Base-by-base conservation (phyloP, 2,329 filamentous ascomycete genomes). In the Apiospora koreana region DNA sequence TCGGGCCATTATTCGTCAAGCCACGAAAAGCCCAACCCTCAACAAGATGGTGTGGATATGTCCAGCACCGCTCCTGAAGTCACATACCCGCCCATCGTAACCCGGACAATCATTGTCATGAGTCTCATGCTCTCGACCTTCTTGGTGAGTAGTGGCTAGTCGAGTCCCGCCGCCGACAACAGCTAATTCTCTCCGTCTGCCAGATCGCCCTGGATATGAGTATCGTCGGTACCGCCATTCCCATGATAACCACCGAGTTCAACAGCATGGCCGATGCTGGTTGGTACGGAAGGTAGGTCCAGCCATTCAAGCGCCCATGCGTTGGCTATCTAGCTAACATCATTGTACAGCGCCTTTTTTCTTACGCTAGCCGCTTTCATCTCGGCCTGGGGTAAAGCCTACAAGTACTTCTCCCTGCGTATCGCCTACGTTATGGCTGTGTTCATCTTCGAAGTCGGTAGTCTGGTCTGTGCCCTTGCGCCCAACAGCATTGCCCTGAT, bases 401-500 rank as follows among this genome's bases (percentile, higher is more conserved):
- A 31, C 42, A 38, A 35, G 9, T 21, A 38, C 23, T 42, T 45
- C 42, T 21, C 23, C 18, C 66, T 50, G 38, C 68, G 70, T 5
- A 74, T 74, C 74, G 69, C 74, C 4, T 76, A 73, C 74, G 74
- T 74, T 65, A 74, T 75, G 41, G 74, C 74, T 62, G 71, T 76
- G 73, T 75, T 69, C 71, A 72, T 64, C 14, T 64, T 64, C 43
- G 6, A 45, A 10, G 35, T 25, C 2, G 42, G 42, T 3, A 31
- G 28, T 1, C 10, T 64, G 28, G 9, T 38, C 0, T 64, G 58
- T 9, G 58, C 23, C 14, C n/a, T 73, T 5, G 75, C 78, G 0
- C 78, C 77, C 0, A 79, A 72, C n/a, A 80, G 79, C 1, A 73
- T 74, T 6, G 78, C 77, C 3, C 79, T 84, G 2, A 83, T 84